These are phyloP conservation scores for Teratosphaeria zuluensis DNA, from an alignment of 2,329 filamentous ascomycete species.

Conservation along the genomic window DNA sequence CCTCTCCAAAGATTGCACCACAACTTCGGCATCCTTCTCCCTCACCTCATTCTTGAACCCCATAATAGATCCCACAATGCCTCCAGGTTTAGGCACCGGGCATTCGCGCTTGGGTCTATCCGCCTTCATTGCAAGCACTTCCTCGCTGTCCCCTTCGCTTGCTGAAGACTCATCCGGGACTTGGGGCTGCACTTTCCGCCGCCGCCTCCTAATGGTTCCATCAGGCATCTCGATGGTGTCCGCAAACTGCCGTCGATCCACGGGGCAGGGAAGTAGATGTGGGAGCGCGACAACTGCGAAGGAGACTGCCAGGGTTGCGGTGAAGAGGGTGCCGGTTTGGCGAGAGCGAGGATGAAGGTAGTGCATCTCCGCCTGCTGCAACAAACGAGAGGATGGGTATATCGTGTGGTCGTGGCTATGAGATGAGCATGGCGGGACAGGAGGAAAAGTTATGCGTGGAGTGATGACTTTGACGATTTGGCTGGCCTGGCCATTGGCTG, in stretches of 20 bases:
- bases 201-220: conserved; percentile 32
- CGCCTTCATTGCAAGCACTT: neutral
- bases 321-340: conserved; percentile 89
- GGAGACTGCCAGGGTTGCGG: conserved; percentile 77
- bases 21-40: conserved; percentile 15
- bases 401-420: neutral
- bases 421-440: neutral
- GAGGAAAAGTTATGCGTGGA: neutral
- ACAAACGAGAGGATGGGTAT: neutral
- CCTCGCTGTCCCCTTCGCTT: conserved; percentile 3
- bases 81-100: conserved; percentile 82
- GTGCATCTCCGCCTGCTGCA: conserved; percentile 13
- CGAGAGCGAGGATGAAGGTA: conserved; percentile 86
- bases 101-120: conserved; percentile 56
- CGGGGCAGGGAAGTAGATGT: conserved; percentile 84
- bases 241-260: conserved; percentile 62
- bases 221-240: conserved; percentile 43
- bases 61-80: conserved; percentile 64
- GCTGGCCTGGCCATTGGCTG: neutral
- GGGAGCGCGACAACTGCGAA: conserved; percentile 89
- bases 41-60: conserved; percentile 48
- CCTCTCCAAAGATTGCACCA: conserved; percentile 16
- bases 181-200: conserved; percentile 23
- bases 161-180: conserved; percentile 1
- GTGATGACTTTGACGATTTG: neutral